Base-by-base conservation (phyloP, 179 eudicot species). In the Beta macrorhiza region DNA sequence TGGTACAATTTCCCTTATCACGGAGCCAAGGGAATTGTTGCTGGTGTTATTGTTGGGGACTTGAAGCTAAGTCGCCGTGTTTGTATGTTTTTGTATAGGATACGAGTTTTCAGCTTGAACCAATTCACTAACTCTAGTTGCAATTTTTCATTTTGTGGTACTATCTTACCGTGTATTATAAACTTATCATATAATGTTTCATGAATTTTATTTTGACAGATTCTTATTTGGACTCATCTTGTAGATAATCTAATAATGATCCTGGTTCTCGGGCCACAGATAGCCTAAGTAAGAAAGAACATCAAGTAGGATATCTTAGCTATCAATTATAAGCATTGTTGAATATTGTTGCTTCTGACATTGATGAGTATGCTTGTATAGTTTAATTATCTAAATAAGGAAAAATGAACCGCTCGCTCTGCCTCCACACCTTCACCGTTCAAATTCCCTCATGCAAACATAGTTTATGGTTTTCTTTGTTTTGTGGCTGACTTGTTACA, bases 1-100 rank as follows among this genome's bases (percentile, higher is more conserved):
- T 29, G 32, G 32, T 29, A 29, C 1, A 1, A 29, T 0, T 29
- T 29, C 32, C 32, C 32, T 29, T 29, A 29, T 29, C 32, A 29
- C 32, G 32, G 32, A 29, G 32, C 32, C 32, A 1, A 86, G 80
- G 98, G 97, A 79, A 87, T 87, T 58, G 96, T 94, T 88, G 85
- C 99, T 84, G 99, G 99, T 62, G 89, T 94, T 72, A 88, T 96
- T 81, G 94, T 96, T 83, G 99, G 98, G 57, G 99, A 94, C 84
- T 80, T 87, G 74, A 97, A 96, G 87, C 86, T 96, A 80, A 92
- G 90, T 78, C 89, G 92, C 61, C 97, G 96, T 77, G 94, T 92
- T 77, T 94, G 90, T 87, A 92, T 96, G 99, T 85, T 90, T 84
- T 85, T 96, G 80, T 96, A 96, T 82, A 95, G 99, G 74, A 83